A percentile compares a stretch with the other conserved stretches of the same genome.
These are phyloP conservation scores for Bryoglossum gracile DNA, from an alignment of 495 filamentous ascomycete genomes.

Conservation along the genomic window DNA sequence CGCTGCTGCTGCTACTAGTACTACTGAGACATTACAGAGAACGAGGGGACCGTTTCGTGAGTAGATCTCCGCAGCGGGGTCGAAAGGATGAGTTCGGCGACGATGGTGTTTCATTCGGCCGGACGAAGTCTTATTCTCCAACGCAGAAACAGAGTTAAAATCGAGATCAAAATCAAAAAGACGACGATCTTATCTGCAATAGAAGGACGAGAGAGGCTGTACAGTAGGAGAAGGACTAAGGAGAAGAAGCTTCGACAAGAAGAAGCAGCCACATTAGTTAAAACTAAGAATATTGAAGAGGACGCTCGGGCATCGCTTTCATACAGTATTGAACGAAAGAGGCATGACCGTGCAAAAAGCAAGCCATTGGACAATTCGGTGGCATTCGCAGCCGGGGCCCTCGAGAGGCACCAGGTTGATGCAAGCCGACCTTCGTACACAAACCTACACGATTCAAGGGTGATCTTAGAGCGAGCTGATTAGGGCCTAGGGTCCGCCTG, in stretches of 20 bases:
- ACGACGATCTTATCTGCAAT: no score
- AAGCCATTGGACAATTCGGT: constrained; percentile 12
- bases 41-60: background rate
- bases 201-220: no score
- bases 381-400: background rate
- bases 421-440: no score
- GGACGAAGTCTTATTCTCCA: background rate
- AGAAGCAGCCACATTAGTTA: background rate
- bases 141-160: no score
- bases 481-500: no score
- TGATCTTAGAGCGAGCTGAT: no score
- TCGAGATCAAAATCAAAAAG: no score
- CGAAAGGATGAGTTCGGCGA: constrained; percentile 1
- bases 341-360: constrained; percentile 8
- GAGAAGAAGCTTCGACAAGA: background rate
- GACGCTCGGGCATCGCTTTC: constrained; percentile 8
- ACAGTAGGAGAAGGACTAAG: background rate
- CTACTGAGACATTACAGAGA: constrained; percentile 4
- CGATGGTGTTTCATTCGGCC: constrained; percentile 5
- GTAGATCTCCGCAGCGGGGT: constrained; percentile 16
- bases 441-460: no score
- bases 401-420: background rate
- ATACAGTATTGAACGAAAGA: constrained; percentile 1
- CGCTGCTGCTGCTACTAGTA: no score
- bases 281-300: background rate